Evolutionary conservation across 345 rosid species (phyloP).

Genomic region (Citrus cavaleriei): DNA sequence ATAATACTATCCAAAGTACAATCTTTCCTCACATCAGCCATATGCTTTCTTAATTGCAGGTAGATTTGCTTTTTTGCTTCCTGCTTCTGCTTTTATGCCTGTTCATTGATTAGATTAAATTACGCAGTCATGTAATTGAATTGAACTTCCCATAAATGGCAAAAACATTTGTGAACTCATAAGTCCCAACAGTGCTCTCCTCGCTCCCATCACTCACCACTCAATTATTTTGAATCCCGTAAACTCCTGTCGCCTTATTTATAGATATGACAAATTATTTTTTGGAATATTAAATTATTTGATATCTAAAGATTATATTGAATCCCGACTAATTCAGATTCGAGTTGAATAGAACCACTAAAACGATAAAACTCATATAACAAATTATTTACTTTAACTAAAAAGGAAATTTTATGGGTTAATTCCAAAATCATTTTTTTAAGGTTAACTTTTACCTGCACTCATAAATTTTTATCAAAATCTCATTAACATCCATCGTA

Average conservation of each 20-base stretch:
- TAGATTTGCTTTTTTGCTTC: neutral
- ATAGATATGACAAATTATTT: neutral
- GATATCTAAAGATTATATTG: fast-evolving
- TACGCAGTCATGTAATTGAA: constrained; percentile 2
- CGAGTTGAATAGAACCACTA: fast-evolving
- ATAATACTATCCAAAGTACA: too few relatives aligned
- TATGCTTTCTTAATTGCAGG: too few relatives aligned
- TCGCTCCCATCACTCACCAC: neutral
- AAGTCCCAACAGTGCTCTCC: neutral
- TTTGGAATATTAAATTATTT: too few relatives aligned
- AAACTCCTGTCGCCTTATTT: neutral
- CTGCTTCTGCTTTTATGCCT: too few relatives aligned
- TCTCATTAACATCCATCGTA: too few relatives aligned
- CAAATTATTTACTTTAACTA: neutral
- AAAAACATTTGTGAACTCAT: neutral
- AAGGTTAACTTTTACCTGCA: too few relatives aligned
- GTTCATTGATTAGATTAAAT: too few relatives aligned
- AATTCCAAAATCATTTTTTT: too few relatives aligned
- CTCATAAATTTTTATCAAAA: too few relatives aligned
- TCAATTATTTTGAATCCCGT: neutral
- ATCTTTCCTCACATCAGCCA: neutral
- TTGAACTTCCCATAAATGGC: constrained; percentile 1
- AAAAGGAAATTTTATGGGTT: neutral
- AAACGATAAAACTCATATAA: neutral
- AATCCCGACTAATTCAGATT: fast-evolving